Conservation (phyloP, 1,284 basidiomycete genomes). For the Somion occarium region DNA sequence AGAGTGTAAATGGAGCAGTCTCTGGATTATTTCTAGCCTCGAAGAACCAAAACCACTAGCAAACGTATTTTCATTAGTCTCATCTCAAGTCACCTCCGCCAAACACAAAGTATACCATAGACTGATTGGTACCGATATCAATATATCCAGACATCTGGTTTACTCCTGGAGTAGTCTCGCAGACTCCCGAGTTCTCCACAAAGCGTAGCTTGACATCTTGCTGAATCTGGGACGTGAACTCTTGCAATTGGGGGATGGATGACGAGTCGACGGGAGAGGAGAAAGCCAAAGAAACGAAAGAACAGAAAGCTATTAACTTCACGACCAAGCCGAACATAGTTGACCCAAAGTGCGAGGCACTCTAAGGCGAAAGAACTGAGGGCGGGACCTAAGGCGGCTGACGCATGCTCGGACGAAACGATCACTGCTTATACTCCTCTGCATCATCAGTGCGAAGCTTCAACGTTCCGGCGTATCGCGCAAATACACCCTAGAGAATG, state of each 20-base stretch:
- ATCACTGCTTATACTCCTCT: too few relatives aligned
- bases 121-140: constrained; percentile 56
- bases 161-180: constrained; percentile 68
- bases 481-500: too few relatives aligned
- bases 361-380: too few relatives aligned
- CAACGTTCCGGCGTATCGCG: too few relatives aligned
- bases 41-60: constrained; percentile 71
- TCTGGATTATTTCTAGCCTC: constrained; percentile 54
- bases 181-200: constrained; percentile 62
- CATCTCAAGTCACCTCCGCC: neutral
- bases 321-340: too few relatives aligned
- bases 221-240: constrained; percentile 17
- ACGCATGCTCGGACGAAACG: too few relatives aligned
- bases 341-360: too few relatives aligned
- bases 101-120: constrained; percentile 39
- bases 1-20: constrained; percentile 62
- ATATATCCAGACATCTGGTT: constrained; percentile 66
- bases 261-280: neutral
- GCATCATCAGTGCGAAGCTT: too few relatives aligned
- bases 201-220: constrained; percentile 38
- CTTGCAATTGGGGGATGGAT: neutral
- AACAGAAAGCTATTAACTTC: too few relatives aligned
- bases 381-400: too few relatives aligned
- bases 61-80: neutral
- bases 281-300: too few relatives aligned